Evolutionary conservation across 192 early-diverging fungal species (phyloP), one percentile per base, ranked within the genome.

Genomic region (Mortierella hygrophila): DNA sequence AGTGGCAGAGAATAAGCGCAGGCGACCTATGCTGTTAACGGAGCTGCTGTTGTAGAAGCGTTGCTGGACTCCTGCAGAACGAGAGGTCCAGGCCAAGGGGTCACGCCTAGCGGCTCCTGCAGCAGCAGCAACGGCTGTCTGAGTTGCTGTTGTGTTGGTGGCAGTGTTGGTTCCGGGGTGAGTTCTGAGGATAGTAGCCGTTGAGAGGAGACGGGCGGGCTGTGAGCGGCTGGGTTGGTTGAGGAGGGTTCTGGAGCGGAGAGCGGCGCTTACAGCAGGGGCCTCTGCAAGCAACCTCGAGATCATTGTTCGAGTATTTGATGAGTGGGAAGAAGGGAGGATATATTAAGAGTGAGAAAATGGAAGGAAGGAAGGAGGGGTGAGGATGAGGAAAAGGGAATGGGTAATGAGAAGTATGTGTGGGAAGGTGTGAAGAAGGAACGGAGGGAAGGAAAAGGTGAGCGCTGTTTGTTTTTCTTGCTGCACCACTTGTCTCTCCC

Each of bases 201-300:
- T 86, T 26, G 84, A 81, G 10, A 81, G 84, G 72, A 77, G 72
- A 11, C 84, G 71, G 13, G 72, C 72, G 9, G 70, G 68, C 15
- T 54, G 78, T 16, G 75, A 18, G 44, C 76, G 76, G 21, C 77
- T 10, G 68, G 60, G 60, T 29, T 26, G 9, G 35, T 40, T 38
- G 23, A 60, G 35, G 13, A 29, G 55, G 11, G 77, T 69, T 52
- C 47, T 74, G 10, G 71, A 26, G 55, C 52, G 60, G 72, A 70
- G 68, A 46, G 82, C 74, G 49, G 74, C 79, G 77, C 72, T 74
- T 72, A 73, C 82, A 78, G 54, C 68, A 7, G 84, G 74, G 7
- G 76, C 63, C 47, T 86, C 77, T 73, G 84, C 84, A 77, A 86
- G 79, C 84, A 86, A 75, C 79, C 84, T 80, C 68, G 84, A 86